phyloP scores from a whole-genome alignment of 2,329 filamentous ascomycete species.

The Scedosporium aurantiacum region DNA sequence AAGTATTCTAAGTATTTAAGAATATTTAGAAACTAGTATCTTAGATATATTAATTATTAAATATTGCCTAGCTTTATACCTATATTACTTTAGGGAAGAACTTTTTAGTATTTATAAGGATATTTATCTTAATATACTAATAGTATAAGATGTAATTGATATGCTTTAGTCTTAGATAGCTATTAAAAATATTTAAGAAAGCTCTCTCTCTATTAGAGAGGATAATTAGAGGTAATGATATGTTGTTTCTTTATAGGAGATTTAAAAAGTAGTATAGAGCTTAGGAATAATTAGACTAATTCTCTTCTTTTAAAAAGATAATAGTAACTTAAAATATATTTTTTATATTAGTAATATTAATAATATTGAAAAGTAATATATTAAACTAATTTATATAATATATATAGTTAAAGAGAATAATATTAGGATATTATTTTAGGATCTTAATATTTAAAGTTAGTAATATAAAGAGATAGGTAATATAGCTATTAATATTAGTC shows the following conservation, averaged over 20 bases:
- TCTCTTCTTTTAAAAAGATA: background rate
- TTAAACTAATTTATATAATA: background rate
- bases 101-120: background rate
- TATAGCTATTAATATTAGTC: background rate
- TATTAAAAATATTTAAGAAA: background rate
- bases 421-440: background rate
- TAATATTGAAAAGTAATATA: background rate
- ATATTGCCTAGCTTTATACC: background rate
- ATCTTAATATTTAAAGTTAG: background rate
- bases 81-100: background rate
- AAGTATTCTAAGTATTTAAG: background rate
- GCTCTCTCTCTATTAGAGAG: background rate
- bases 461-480: background rate
- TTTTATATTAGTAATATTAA: background rate
- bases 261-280: background rate
- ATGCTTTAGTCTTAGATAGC: background rate
- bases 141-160: background rate
- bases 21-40: background rate
- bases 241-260: background rate
- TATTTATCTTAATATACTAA: background rate
- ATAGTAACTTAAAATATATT: background rate
- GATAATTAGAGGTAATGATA: background rate
- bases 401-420: background rate
- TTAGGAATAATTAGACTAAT: background rate
- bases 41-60: background rate